Conservation (phyloP, 2,329 filamentous ascomycete genomes). For the Xylaria multiplex region DNA sequence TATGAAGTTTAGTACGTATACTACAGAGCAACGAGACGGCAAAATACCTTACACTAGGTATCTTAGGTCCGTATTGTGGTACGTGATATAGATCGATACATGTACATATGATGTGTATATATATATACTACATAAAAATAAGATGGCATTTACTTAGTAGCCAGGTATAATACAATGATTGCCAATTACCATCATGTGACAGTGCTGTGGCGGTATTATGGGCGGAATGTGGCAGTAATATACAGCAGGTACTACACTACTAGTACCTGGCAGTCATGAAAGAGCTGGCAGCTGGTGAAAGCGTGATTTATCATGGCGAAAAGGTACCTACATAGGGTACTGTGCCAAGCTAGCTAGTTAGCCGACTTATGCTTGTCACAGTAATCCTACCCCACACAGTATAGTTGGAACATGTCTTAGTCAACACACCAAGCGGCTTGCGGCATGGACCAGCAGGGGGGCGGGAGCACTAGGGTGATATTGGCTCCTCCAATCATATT, state of each 20-base stretch:
- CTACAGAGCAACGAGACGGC: no score
- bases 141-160: not conserved
- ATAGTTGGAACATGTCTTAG: constrained; percentile 24
- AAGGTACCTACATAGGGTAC: constrained; percentile 1
- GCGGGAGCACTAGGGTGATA: constrained; percentile 39
- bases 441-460: constrained; percentile 33
- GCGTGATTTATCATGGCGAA: constrained; percentile 26
- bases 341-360: constrained; percentile 7
- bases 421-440: constrained; percentile 23
- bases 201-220: no score
- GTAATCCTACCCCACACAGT: constrained; percentile 39
- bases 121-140: not conserved
- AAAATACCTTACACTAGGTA: no score
- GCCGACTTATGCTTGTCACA: constrained; percentile 28
- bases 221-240: no score
- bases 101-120: not conserved
- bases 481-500: constrained; percentile 43
- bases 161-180: not conserved
- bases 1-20: no score
- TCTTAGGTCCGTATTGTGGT: no score
- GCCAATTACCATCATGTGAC: no score
- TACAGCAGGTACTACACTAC: no score
- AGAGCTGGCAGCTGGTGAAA: constrained; percentile 23
- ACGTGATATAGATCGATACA: not conserved
- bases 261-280: not conserved